A percentile compares a stretch with the other conserved stretches of the same genome.
These are phyloP conservation scores for Sonneratia alba DNA, from an alignment of 345 rosid species.

Conservation along the genomic window DNA sequence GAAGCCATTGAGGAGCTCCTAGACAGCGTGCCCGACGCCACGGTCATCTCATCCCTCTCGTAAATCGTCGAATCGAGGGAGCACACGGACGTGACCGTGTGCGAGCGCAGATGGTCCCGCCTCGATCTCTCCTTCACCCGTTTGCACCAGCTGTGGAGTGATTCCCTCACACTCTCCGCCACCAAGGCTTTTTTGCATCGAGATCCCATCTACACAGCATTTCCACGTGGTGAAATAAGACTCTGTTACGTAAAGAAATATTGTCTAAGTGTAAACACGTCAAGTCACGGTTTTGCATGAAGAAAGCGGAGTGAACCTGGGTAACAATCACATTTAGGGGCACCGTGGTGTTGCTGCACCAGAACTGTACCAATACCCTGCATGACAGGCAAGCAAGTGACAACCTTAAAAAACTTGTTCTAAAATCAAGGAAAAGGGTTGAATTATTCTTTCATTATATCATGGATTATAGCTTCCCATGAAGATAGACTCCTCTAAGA, in stretches of 20 bases:
- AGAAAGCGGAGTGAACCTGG: constrained; percentile 36
- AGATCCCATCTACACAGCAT: constrained; percentile 61
- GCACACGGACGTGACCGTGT: constrained; percentile 62
- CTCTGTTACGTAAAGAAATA: neutral
- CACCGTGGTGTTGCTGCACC: constrained; percentile 92
- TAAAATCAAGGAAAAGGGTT: neutral
- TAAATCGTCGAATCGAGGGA: constrained; percentile 63
- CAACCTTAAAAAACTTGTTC: neutral
- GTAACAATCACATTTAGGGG: constrained; percentile 79
- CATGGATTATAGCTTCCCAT: neutral
- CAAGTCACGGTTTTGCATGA: neutral
- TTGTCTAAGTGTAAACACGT: neutral
- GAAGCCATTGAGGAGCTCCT: constrained; percentile 62
- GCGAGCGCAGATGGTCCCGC: constrained; percentile 36
- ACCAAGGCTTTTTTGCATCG: constrained; percentile 70
- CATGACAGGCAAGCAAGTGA: constrained; percentile 7
- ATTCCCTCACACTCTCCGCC: constrained; percentile 76
- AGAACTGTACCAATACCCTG: constrained; percentile 84
- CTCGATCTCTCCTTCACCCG: constrained; percentile 66
- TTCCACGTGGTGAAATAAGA: neutral
- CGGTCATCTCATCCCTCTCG: constrained; percentile 74
- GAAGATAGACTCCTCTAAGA: neutral
- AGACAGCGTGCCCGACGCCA: constrained; percentile 61
- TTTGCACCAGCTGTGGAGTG: constrained; percentile 94
- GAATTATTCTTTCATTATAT: neutral